Conservation (phyloP, 2,329 filamentous ascomycete species). For the Xylogone sp. region DNA sequence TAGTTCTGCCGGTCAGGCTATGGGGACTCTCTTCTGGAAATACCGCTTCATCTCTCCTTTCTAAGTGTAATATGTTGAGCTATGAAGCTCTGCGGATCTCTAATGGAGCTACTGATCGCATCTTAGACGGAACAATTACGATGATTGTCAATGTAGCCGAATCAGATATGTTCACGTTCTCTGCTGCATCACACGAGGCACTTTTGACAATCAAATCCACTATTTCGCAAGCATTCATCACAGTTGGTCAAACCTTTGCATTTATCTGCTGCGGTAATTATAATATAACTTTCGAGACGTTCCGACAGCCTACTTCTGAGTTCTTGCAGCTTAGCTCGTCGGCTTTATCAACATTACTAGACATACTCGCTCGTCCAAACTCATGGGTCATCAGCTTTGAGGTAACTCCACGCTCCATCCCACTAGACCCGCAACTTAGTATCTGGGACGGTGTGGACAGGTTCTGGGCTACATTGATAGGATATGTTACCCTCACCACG, state of each 20-base stretch:
- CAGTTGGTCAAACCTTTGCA: conserved; percentile 34
- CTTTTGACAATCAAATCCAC: conserved; percentile 56
- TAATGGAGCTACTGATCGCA: conserved; percentile 25
- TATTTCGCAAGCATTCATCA: conserved; percentile 37
- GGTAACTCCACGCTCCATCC: conserved; percentile 32
- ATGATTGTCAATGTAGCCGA: conserved; percentile 39
- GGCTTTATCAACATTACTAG: conserved; percentile 29
- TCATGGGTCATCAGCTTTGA: conserved; percentile 58
- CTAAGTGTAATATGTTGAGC: background rate
- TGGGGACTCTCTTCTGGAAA: conserved; percentile 8
- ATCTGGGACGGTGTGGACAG: conserved; percentile 65
- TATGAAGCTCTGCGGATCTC: conserved; percentile 19
- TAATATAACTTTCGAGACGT: conserved; percentile 15
- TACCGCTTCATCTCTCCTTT: conserved; percentile 3
- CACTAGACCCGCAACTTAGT: conserved; percentile 53
- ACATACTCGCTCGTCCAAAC: conserved; percentile 40
- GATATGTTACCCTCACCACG: conserved; percentile 74
- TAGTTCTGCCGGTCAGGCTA: conserved; percentile 14
- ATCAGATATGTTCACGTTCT: conserved; percentile 72
- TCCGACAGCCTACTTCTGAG: background rate
- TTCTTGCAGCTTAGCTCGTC: conserved; percentile 4
- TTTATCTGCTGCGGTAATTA: conserved; percentile 45
- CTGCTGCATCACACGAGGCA: conserved; percentile 70
- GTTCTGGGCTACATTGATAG: conserved; percentile 70
- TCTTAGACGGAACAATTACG: conserved; percentile 47